Evolutionary conservation across 2,329 filamentous ascomycete species (phyloP), one percentile per base, ranked within the genome.

Genomic region (Nigrospora sphaerica): DNA sequence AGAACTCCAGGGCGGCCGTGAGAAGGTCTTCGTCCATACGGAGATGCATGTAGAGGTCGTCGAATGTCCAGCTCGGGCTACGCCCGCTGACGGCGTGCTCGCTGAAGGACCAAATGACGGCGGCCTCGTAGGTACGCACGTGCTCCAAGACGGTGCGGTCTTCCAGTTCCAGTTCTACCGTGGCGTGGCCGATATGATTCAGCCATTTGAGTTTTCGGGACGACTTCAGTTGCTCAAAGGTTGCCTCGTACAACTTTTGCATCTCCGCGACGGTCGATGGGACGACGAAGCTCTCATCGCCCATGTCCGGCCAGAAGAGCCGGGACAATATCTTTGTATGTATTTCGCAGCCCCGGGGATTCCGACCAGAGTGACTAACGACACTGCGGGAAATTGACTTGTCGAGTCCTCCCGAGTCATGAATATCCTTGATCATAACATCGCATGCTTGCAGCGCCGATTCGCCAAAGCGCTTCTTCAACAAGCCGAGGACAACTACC

Each of bases 341-440:
- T 88, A 80, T 62, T 33, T 66, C 62, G 46, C 62, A 66, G 32
- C 63, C 61, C 28, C 61, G 44, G 44, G 58, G 46, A 17, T 54
- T 48, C 43, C 56, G 56, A 9, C 57, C 50, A 39, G 52, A 54
- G 17, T 55, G 54, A 42, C 52, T 56, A 38, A 57, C 47, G 39
- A 55, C 51, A 44, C 57, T 71, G 47, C 73, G 75, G 37, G 81
- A 73, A 40, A 95, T 81, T 12, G 77, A 71, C 9, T 73, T 69
- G 60, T 96, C 87, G 49, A 95, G 80, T 37, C 80, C 77, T 50
- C 77, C 76, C 2, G 90, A 95, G 59, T 96, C 91, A 53, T 86
- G 78, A 33, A 97, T 86, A 62, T 98, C 93, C 52, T 86, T 88
- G 47, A 98, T 79, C 93, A 98, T 98, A 57, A 98, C 93, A 61